Evolutionary conservation across 345 rosid genomes (phyloP).

Genomic region (Microcos paniculata): DNA sequence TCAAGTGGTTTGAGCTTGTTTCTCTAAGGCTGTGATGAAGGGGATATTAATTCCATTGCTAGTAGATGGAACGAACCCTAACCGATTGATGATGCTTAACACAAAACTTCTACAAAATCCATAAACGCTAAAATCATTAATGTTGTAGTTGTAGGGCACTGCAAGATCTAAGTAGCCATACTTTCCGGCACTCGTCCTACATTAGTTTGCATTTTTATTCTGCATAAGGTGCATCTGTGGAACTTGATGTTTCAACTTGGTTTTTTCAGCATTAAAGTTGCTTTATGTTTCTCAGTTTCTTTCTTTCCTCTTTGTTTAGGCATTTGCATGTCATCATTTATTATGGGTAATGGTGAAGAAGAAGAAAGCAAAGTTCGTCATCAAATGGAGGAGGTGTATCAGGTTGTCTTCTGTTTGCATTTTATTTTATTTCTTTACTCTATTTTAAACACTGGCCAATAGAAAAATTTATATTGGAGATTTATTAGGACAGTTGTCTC

Average conservation of each 20-base stretch:
- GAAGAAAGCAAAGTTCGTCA: constrained; percentile 39
- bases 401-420: constrained; percentile 44
- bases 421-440: neutral
- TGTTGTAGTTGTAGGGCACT: neutral
- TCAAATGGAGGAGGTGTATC: constrained; percentile 61
- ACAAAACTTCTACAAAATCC: neutral
- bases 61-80: neutral
- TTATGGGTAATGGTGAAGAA: constrained; percentile 41
- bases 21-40: neutral
- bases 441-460: neutral
- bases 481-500: neutral
- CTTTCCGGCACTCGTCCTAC: neutral
- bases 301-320: constrained; percentile 36
- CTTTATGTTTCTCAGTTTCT: neutral
- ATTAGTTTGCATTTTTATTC: neutral
- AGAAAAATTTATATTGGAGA: neutral
- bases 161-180: neutral
- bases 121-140: neutral
- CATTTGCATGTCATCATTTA: constrained; percentile 68
- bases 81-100: neutral
- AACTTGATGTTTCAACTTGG: constrained; percentile 1
- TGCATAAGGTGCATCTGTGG: neutral
- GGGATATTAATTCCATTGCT: neutral
- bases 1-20: neutral
- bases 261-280: no score